Percentiles rank a stretch among this genome's conserved stretches.
phyloP scores from a whole-genome alignment of 148 eudicot genomes.

The Suaeda aralocaspica region DNA sequence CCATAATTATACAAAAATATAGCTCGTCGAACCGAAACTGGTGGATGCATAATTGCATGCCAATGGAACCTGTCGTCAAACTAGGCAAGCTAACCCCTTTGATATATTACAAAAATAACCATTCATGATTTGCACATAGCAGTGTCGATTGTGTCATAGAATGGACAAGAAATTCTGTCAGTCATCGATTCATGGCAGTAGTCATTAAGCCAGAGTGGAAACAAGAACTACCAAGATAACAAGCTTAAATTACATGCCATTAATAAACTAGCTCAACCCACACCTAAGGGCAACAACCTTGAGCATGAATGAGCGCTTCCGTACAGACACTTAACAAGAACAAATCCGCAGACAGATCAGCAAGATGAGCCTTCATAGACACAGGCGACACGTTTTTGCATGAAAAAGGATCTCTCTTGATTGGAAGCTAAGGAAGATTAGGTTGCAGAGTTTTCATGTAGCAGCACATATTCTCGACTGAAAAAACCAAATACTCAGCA shows the following conservation, averaged over 20 bases:
- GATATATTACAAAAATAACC: too few relatives aligned
- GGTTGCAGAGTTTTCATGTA: slow-evolving; percentile 70
- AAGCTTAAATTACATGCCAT: background rate
- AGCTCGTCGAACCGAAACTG: too few relatives aligned
- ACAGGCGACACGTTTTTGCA: background rate
- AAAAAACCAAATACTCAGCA: slow-evolving; percentile 15
- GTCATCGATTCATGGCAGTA: background rate
- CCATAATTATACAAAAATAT: too few relatives aligned
- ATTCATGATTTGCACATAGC: too few relatives aligned
- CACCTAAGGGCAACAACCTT: background rate
- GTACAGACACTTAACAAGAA: background rate
- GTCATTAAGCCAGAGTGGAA: background rate
- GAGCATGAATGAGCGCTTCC: background rate
- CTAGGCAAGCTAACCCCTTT: too few relatives aligned
- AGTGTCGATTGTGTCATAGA: too few relatives aligned
- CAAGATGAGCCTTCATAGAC: background rate
- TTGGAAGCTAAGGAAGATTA: slow-evolving; percentile 9
- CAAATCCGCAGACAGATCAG: background rate
- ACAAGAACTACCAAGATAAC: background rate
- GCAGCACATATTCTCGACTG: slow-evolving; percentile 94
- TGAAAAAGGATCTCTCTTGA: background rate
- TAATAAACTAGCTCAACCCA: background rate
- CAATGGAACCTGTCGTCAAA: too few relatives aligned
- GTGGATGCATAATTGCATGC: too few relatives aligned
- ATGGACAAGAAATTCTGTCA: too few relatives aligned